Evolutionary conservation across 805 yeast genomes (phyloP).

Genomic region (Ogataea naganishii): DNA sequence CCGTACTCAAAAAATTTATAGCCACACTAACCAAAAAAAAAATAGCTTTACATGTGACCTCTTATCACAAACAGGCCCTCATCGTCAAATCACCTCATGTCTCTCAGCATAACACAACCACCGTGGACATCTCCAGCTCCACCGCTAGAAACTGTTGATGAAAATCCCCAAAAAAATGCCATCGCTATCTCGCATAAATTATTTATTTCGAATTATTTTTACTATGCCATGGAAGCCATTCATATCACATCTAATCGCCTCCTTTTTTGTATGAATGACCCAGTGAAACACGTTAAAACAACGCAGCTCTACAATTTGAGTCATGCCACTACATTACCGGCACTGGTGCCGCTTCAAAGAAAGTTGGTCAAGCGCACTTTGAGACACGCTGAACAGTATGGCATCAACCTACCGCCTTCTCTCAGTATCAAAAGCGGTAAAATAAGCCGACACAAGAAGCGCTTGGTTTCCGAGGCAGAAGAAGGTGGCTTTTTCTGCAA

Average conservation of each 20-base stretch:
- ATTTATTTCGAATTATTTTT: neutral
- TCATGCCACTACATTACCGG: constrained; percentile 1
- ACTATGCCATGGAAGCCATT: constrained; percentile 3
- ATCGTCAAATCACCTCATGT: too few species aligned
- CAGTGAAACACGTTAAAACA: neutral
- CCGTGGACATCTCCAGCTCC: too few species aligned
- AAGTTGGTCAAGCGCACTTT: constrained; percentile 10
- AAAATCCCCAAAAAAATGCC: neutral
- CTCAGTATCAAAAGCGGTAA: constrained; percentile 1
- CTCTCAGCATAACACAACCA: too few species aligned
- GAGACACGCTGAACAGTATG: constrained; percentile 6
- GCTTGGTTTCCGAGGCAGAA: constrained; percentile 3
- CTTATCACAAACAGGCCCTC: too few species aligned
- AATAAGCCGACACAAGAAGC: neutral
- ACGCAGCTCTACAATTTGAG: constrained; percentile 1
- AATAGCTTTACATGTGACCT: too few species aligned
- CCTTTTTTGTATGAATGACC: constrained; percentile 1
- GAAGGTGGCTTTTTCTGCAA: constrained; percentile 9
- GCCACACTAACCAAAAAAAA: too few species aligned
- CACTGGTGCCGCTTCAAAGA: constrained; percentile 8
- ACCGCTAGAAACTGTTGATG: neutral
- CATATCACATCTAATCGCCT: constrained; percentile 9
- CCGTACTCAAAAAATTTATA: too few species aligned
- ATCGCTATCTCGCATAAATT: neutral
- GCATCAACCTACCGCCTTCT: constrained; percentile 10